phyloP scores from a whole-genome alignment of 805 yeast species.

The Komagataella pastoris region DNA sequence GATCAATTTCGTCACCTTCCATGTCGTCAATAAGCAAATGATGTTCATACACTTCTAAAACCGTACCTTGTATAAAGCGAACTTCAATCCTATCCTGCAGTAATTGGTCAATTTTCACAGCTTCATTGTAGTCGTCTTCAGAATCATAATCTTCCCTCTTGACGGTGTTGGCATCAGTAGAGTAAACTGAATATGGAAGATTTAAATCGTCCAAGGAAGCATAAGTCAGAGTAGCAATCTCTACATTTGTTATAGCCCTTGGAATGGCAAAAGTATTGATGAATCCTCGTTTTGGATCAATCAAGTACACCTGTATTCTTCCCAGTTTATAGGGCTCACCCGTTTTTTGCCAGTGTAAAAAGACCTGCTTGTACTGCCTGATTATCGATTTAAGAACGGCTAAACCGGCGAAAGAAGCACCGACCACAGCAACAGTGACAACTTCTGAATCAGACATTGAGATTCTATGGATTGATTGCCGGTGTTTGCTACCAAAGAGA shows the following conservation, averaged over 20 bases:
- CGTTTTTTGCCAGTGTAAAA: background rate
- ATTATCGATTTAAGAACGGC: constrained; percentile 1
- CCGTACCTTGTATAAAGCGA: constrained; percentile 1
- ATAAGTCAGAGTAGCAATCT: constrained; percentile 21
- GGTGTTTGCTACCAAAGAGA: background rate
- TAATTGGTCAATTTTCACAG: background rate
- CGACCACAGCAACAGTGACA: constrained; percentile 1
- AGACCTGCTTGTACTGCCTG: background rate
- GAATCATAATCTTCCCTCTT: background rate
- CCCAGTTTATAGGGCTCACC: background rate
- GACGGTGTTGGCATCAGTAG: background rate
- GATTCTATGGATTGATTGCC: background rate
- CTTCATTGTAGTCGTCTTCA: background rate
- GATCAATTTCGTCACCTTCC: constrained; percentile 3
- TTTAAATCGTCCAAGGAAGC: constrained; percentile 12
- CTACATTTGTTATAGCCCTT: constrained; percentile 19
- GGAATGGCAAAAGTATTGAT: constrained; percentile 26
- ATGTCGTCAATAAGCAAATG: constrained; percentile 1
- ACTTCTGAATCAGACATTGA: background rate
- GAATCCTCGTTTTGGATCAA: constrained; percentile 28
- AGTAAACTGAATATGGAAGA: constrained; percentile 1
- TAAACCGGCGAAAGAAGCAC: constrained; percentile 3
- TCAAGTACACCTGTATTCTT: constrained; percentile 15
- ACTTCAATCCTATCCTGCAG: background rate
- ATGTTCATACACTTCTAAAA: constrained; percentile 1